A percentile compares a stretch with the other conserved stretches of the same genome.
These are phyloP conservation scores for Fusarium succisae DNA, from an alignment of 2,329 filamentous ascomycete genomes.

Conservation along the genomic window DNA sequence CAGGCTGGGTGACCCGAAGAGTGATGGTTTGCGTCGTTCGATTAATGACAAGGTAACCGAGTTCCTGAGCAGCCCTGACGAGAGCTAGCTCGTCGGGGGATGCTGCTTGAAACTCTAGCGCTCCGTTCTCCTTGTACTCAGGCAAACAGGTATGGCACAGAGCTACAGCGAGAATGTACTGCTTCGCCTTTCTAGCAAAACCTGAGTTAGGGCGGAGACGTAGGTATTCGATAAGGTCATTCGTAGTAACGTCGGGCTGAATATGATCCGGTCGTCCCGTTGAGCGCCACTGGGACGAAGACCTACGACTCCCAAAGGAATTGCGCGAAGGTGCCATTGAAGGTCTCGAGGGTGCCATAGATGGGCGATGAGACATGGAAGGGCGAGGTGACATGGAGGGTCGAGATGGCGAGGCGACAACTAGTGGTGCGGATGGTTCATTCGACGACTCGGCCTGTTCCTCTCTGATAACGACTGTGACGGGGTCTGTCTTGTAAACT, in stretches of 20 bases:
- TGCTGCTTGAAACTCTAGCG: constrained; percentile 84
- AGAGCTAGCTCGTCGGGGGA: constrained; percentile 91
- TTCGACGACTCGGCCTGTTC: constrained; percentile 29
- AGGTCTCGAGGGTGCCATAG: constrained; percentile 41
- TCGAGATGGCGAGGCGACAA: constrained; percentile 44
- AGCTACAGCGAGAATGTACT: constrained; percentile 85
- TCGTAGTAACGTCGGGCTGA: constrained; percentile 70
- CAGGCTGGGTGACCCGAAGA: constrained; percentile 53
- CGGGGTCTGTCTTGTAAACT: constrained; percentile 42
- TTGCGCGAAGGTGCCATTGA: constrained; percentile 44
- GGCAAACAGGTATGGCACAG: constrained; percentile 93
- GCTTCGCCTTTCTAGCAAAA: constrained; percentile 81
- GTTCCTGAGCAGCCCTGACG: constrained; percentile 83
- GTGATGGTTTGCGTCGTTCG: constrained; percentile 76
- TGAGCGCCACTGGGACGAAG: constrained; percentile 61
- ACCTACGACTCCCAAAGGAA: constrained; percentile 50
- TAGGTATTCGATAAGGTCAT: constrained; percentile 81
- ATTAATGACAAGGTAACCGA: constrained; percentile 81
- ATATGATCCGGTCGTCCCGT: constrained; percentile 58
- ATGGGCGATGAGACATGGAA: constrained; percentile 37
- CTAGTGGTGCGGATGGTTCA: constrained; percentile 12
- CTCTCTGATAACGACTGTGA: constrained; percentile 46
- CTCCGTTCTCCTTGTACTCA: constrained; percentile 72
- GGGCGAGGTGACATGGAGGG: constrained; percentile 42
- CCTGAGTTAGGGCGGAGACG: constrained; percentile 76